These are phyloP conservation scores for Trametes hirsuta DNA, from an alignment of 1,284 basidiomycete genomes.

Conservation along the genomic window DNA sequence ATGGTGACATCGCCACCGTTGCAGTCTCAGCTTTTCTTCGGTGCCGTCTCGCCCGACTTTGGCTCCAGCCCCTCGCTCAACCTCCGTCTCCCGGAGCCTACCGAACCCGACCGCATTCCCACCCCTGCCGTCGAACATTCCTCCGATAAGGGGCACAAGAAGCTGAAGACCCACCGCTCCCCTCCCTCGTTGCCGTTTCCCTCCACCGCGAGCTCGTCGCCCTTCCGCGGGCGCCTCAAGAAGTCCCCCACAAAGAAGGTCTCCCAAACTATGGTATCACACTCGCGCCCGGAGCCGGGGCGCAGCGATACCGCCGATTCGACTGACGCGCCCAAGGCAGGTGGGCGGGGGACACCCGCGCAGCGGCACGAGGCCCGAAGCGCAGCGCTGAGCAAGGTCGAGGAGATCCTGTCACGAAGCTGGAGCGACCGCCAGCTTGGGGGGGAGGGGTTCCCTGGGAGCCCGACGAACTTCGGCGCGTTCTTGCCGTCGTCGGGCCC, in stretches of 20 bases:
- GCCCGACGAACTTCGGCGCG: constrained; percentile 17
- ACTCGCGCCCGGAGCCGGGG: not conserved
- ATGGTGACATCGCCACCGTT: constrained; percentile 38
- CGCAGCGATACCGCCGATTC: constrained; percentile 10
- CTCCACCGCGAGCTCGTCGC: constrained; percentile 23
- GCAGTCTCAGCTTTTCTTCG: constrained; percentile 39
- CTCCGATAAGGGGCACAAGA: constrained; percentile 16
- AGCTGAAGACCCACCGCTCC: constrained; percentile 27
- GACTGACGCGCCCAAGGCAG: constrained; percentile 1
- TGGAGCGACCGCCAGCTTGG: constrained; percentile 32
- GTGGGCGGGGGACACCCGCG: constrained; percentile 26
- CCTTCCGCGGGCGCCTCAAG: constrained; percentile 29
- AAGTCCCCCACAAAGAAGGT: constrained; percentile 18
- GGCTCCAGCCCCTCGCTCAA: constrained; percentile 22
- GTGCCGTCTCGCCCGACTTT: constrained; percentile 20
- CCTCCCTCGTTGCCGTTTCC: constrained; percentile 34
- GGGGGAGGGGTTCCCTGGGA: constrained; percentile 9
- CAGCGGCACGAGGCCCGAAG: constrained; percentile 32
- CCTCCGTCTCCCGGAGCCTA: constrained; percentile 8
- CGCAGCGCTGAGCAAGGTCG: constrained; percentile 36
- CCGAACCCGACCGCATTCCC: not conserved
- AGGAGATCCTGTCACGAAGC: constrained; percentile 37
- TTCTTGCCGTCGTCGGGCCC: not conserved
- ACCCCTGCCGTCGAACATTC: not conserved
- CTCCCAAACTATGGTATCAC: not conserved